Percentiles rank a stretch among this genome's conserved stretches.
phyloP scores from a whole-genome alignment of 257 asterid species.

The Nicotiana undulata region DNA sequence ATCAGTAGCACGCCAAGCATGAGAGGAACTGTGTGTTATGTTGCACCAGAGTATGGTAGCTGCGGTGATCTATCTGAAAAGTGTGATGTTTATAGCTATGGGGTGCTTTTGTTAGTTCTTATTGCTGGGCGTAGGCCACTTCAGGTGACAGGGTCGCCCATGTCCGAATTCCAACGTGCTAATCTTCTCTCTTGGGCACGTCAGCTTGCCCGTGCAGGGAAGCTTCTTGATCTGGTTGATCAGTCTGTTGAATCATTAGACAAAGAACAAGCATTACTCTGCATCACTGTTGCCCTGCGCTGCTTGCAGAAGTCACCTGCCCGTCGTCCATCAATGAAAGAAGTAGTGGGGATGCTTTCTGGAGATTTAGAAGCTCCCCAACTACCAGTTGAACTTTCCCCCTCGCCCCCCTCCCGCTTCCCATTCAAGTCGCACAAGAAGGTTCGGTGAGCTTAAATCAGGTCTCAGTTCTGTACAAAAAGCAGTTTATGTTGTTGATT shows the following conservation, averaged over 20 bases:
- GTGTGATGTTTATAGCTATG: conserved; percentile 87
- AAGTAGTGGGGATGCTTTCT: conserved; percentile 65
- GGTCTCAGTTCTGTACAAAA: conserved; percentile 4
- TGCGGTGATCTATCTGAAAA: conserved; percentile 75
- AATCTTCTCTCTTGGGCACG: conserved; percentile 94
- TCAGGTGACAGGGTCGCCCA: conserved; percentile 90
- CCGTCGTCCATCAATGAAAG: conserved; percentile 83
- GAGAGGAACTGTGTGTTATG: conserved; percentile 93
- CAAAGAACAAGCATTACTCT: conserved; percentile 63
- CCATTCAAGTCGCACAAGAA: conserved; percentile 63
- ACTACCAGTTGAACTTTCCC: conserved; percentile 84
- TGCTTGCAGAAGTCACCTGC: conserved; percentile 87
- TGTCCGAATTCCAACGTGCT: conserved; percentile 87
- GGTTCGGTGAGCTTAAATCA: conserved; percentile 45
- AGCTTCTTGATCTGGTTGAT: conserved; percentile 82
- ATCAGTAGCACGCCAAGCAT: conserved; percentile 91
- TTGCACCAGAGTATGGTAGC: conserved; percentile 85
- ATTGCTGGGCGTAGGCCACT: conserved; percentile 92
- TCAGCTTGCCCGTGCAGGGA: conserved; percentile 89
- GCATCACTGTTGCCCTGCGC: conserved; percentile 77
- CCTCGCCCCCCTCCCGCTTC: conserved; percentile 57
- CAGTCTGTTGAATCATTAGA: conserved; percentile 40
- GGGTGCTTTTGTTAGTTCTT: conserved; percentile 75
- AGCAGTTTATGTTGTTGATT: conserved; percentile 17
- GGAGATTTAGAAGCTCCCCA: conserved; percentile 65